Conservation (phyloP, 1,139 yeast species). For the Yamadazyma mexicana region DNA sequence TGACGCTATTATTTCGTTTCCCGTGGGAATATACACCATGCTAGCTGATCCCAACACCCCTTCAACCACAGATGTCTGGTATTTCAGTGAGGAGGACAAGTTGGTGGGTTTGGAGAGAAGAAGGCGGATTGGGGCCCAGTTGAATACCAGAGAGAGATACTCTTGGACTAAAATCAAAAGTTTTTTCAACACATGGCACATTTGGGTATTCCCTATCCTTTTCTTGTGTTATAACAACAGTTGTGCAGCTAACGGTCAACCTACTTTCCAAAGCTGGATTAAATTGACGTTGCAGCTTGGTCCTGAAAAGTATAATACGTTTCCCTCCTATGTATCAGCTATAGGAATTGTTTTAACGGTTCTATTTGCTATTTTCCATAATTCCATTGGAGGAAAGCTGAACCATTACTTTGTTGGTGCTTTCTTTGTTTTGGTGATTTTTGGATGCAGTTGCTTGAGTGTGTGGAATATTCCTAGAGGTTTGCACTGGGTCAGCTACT, state of each 20-base stretch:
- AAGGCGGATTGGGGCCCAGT: constrained; percentile 9
- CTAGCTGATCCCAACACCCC: no score
- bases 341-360: constrained; percentile 43
- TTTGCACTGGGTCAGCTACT: constrained; percentile 51
- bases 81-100: no score
- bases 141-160: constrained; percentile 12
- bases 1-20: no score
- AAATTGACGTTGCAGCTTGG: constrained; percentile 30
- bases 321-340: constrained; percentile 49
- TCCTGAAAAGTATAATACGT: constrained; percentile 44
- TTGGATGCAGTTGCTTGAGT: constrained; percentile 46
- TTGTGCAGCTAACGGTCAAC: no score
- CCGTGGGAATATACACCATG: no score
- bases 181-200: constrained; percentile 50
- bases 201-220: constrained; percentile 47
- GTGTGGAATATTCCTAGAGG: constrained; percentile 48
- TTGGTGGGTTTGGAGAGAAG: no score
- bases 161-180: constrained; percentile 21
- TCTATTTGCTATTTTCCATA: constrained; percentile 40
- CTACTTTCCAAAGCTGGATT: no score
- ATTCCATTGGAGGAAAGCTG: constrained; percentile 42
- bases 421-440: constrained; percentile 34
- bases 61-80: no score
- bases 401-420: constrained; percentile 36
- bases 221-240: constrained; percentile 46